These are phyloP conservation scores for Gossypium bickii DNA, from an alignment of 345 rosid genomes.

Conservation along the genomic window DNA sequence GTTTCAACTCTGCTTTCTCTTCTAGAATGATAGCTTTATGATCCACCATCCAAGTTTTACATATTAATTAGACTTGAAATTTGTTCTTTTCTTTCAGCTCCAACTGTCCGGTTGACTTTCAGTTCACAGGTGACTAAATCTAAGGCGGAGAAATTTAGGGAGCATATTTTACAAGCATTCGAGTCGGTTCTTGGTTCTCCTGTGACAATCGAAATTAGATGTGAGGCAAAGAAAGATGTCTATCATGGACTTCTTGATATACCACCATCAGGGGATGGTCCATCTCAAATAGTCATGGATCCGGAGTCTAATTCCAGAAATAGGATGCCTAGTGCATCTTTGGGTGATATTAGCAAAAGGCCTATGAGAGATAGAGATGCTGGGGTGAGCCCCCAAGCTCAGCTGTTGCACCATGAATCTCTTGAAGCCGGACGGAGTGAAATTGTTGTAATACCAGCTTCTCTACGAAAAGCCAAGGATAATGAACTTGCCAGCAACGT, in stretches of 20 bases:
- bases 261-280: conserved; percentile 39
- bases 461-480: conserved; percentile 34
- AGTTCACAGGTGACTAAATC: conserved; percentile 53
- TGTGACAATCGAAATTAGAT: conserved; percentile 75
- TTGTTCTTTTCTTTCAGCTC: conserved; percentile 54
- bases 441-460: conserved; percentile 56
- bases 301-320: conserved; percentile 21
- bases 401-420: conserved; percentile 20
- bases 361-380: conserved; percentile 15
- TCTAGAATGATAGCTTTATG: not conserved
- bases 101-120: conserved; percentile 70
- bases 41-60: not conserved
- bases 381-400: conserved; percentile 16
- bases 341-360: conserved; percentile 11
- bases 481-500: conserved; percentile 23
- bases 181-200: conserved; percentile 77
- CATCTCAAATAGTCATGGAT: conserved; percentile 28
- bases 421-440: conserved; percentile 40
- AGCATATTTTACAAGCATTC: conserved; percentile 71
- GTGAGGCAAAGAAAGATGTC: conserved; percentile 44
- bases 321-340: conserved; percentile 19
- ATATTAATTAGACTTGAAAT: not conserved
- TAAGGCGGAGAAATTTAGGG: conserved; percentile 65
- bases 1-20: not conserved
- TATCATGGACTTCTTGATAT: conserved; percentile 29